Evolutionary conservation across 2,329 filamentous ascomycete species (phyloP).

Genomic region (Ascochyta clinopodiicola): DNA sequence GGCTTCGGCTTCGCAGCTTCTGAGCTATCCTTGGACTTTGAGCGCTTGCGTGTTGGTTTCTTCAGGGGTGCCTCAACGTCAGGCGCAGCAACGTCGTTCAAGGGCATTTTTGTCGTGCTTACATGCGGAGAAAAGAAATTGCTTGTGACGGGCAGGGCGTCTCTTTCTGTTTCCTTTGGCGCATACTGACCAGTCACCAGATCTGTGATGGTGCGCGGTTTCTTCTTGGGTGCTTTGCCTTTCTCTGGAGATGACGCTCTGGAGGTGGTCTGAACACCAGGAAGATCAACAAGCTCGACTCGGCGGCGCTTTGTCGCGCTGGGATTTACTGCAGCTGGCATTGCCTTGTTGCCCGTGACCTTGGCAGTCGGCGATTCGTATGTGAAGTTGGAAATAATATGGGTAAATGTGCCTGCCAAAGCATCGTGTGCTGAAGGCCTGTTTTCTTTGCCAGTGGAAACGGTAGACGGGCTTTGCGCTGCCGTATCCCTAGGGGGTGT

Average conservation of each 20-base stretch:
- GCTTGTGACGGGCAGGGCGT: constrained; percentile 17
- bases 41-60: constrained; percentile 32
- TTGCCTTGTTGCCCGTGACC: neutral
- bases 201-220: constrained; percentile 49
- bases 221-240: constrained; percentile 47
- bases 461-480: constrained; percentile 17
- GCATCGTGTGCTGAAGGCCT: constrained; percentile 6
- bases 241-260: constrained; percentile 39
- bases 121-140: constrained; percentile 35
- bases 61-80: constrained; percentile 16
- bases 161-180: constrained; percentile 11
- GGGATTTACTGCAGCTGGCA: constrained; percentile 6
- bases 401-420: constrained; percentile 27
- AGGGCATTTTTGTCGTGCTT: constrained; percentile 30
- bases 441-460: constrained; percentile 37
- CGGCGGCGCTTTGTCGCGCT: constrained; percentile 37
- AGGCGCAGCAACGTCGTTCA: constrained; percentile 29
- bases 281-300: constrained; percentile 41
- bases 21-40: constrained; percentile 24
- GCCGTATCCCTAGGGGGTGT: constrained; percentile 44
- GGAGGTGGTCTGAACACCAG: constrained; percentile 28
- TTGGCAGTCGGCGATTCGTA: constrained; percentile 29
- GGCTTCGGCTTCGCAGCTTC: constrained; percentile 27
- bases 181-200: constrained; percentile 47
- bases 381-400: constrained; percentile 38